A percentile compares a stretch with the other conserved stretches of the same genome.
Evolutionary conservation across 805 yeast genomes (phyloP).

Genomic region (Candida jianshihensis): DNA sequence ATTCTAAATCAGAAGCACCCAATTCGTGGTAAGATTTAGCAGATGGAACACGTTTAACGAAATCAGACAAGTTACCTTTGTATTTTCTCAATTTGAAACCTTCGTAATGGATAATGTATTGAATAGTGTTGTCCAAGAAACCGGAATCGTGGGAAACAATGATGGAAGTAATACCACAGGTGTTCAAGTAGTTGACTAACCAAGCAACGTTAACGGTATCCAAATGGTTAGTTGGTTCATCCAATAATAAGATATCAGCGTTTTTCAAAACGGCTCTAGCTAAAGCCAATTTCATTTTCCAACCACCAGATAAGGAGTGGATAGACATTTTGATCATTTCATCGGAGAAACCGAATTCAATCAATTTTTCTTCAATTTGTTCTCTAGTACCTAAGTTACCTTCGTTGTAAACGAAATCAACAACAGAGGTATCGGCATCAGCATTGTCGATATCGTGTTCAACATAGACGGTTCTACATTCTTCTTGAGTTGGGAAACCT

Average conservation of each 20-base stretch:
- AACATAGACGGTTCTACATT: conserved; percentile 98
- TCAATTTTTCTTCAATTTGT: conserved; percentile 65
- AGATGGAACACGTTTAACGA: conserved; percentile 97
- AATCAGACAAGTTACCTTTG: conserved; percentile 99
- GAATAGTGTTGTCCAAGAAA: conserved; percentile 94
- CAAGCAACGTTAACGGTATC: conserved; percentile 99
- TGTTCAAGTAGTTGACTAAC: conserved; percentile 98
- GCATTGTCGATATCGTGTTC: conserved; percentile 99
- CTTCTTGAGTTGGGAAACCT: conserved; percentile 99
- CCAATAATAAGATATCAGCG: conserved; percentile 90
- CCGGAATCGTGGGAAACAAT: conserved; percentile 99
- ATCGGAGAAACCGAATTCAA: conserved; percentile 88
- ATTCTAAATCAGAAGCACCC: conserved; percentile 96
- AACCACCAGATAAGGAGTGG: conserved; percentile 97
- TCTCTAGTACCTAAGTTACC: conserved; percentile 64
- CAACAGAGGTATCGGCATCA: conserved; percentile 91
- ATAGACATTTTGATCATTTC: conserved; percentile 94
- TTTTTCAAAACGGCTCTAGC: conserved; percentile 99
- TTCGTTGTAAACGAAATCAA: conserved; percentile 84
- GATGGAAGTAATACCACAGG: conserved; percentile 98
- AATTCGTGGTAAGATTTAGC: conserved; percentile 98
- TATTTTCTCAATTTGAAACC: conserved; percentile 99
- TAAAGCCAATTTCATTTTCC: conserved; percentile 97
- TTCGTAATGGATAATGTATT: conserved; percentile 99
- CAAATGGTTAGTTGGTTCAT: conserved; percentile 99